These are phyloP conservation scores for Clonostachys byssicola DNA, from an alignment of 2,329 filamentous ascomycete species.

Conservation along the genomic window DNA sequence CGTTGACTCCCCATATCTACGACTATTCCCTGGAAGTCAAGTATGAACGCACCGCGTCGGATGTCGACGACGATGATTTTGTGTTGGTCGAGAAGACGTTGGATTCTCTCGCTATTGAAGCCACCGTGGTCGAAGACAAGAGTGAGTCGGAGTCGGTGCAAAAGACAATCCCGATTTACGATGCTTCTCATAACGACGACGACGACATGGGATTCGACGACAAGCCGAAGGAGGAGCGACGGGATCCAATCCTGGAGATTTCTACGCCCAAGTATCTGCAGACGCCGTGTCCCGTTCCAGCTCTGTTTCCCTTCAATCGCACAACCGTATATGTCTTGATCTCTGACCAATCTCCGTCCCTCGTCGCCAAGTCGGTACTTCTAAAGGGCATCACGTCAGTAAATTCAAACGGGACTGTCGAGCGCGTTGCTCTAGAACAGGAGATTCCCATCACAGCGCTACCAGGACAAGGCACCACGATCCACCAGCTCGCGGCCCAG, in stretches of 20 bases:
- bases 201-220: conserved; percentile 36
- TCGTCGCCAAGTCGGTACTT: conserved; percentile 34
- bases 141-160: conserved; percentile 12
- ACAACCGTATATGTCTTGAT: conserved; percentile 64
- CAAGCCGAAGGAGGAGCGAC: conserved; percentile 26
- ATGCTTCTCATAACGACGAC: conserved; percentile 40
- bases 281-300: conserved; percentile 57
- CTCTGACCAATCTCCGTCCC: conserved; percentile 35
- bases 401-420: no score
- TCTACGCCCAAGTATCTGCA: conserved; percentile 55
- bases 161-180: conserved; percentile 54
- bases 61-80: conserved; percentile 43
- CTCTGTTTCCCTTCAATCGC: conserved; percentile 63
- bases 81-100: conserved; percentile 59
- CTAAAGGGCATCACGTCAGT: conserved; percentile 48
- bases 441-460: conserved; percentile 57
- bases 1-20: conserved; percentile 60
- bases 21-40: conserved; percentile 62
- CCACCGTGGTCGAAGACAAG: background rate
- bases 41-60: conserved; percentile 27
- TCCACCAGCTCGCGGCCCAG: conserved; percentile 68
- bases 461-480: conserved; percentile 40
- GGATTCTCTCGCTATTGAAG: conserved; percentile 22
- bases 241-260: conserved; percentile 47
- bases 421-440: conserved; percentile 55